Base-by-base conservation (phyloP, 1,284 basidiomycete genomes). In the Sporisorium iseilematis-ciliati region DNA sequence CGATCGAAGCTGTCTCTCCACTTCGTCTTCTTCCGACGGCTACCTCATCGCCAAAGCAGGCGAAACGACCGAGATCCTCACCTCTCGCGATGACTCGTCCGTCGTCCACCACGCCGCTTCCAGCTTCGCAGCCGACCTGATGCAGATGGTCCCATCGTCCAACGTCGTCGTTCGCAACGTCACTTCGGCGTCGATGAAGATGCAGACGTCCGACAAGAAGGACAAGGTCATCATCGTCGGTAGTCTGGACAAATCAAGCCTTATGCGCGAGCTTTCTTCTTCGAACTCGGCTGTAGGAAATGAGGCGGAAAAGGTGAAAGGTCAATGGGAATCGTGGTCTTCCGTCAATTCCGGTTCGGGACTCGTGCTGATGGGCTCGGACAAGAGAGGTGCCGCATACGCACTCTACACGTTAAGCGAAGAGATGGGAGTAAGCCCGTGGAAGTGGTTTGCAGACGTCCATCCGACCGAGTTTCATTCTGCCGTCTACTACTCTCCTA, bases 361-460 rank as follows among this genome's bases (percentile, higher is more conserved):
- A n/a, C 25, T 69, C 10, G 66, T 64, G 41, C 33, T 69, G 23
- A 51, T 63, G 60, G 66, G 66, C 5, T 49, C 54, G 3, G 66
- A 69, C 40, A 58, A 58, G 56, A 42, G 60, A 2, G 66, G 66
- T 6, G 48, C 66, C 2, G 66, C 60, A 1, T 69, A 69, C 18
- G 66, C 46, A 7, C 52, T 69, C 33, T 69, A 69, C 48, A 64
- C 66, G 4, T 16, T 69, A 38, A 69, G 66, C 35, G 66, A 69
- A 8, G 66, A 69, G 52, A 2, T 69, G n/a, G 66, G 66, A 7
- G 56, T 69, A 5, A 63, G 60, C 20, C 66, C 66, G 0, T 69
- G 66, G 66, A 63, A 63, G 42, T 69, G 66, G 66, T 69, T 69
- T n/a, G 66, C 66, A 12, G 66, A 69, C 33, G 66, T 69, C 6